Conservation (phyloP, 2,329 filamentous ascomycete species). For the Fulvia fulva region DNA sequence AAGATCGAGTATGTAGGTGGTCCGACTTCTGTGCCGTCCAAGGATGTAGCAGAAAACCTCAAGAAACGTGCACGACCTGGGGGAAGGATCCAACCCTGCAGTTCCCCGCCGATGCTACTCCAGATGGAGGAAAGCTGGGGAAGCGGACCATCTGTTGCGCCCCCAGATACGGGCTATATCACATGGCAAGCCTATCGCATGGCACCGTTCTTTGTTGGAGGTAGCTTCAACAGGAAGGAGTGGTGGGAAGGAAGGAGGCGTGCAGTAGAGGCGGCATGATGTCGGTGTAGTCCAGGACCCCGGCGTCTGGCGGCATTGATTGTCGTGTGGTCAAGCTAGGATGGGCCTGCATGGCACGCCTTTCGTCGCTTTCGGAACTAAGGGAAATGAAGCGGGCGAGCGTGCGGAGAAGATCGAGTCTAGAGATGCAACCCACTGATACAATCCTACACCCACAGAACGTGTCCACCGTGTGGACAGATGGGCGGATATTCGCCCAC, state of each 20-base stretch:
- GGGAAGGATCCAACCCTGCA: background rate
- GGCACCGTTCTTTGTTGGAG: no score
- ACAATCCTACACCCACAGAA: no score
- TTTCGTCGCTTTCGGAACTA: background rate
- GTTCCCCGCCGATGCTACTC: background rate
- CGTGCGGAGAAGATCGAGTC: background rate
- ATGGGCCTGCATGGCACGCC: background rate
- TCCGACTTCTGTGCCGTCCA: background rate
- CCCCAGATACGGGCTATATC: background rate
- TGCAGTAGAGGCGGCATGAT: background rate
- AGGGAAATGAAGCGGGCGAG: background rate
- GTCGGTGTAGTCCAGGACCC: background rate
- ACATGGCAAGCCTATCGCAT: background rate
- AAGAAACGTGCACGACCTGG: no score
- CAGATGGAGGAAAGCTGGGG: background rate
- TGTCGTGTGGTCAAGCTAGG: background rate
- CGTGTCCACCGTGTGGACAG: no score
- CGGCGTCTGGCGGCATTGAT: background rate
- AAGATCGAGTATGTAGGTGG: background rate
- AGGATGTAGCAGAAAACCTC: background rate
- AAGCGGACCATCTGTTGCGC: background rate
- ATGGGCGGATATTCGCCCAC: no score
- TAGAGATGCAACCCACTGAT: no score
- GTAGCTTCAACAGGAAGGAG: background rate
- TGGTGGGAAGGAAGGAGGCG: background rate